Conservation (phyloP, 1,139 yeast species). For the Pichia sp. region DNA sequence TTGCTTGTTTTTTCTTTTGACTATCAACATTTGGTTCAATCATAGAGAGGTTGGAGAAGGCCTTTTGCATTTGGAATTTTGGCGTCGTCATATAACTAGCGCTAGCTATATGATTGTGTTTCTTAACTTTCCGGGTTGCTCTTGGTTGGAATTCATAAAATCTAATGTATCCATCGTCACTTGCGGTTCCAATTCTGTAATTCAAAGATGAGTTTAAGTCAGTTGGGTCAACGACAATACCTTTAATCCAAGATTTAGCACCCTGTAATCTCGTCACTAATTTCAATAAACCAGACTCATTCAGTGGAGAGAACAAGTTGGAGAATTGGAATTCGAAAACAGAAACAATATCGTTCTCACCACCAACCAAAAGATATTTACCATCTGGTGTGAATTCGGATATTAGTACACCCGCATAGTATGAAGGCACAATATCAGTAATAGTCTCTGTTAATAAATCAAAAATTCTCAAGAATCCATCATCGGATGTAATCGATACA, state of each 20-base stretch:
- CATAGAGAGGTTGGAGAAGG: conserved; percentile 11
- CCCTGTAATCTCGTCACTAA: conserved; percentile 58
- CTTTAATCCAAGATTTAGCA: conserved; percentile 62
- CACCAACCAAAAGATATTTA: conserved; percentile 55
- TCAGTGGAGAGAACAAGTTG: conserved; percentile 12
- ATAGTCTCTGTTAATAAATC: conserved; percentile 49
- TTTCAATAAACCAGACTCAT: conserved; percentile 31
- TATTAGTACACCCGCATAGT: conserved; percentile 65
- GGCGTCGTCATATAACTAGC: conserved; percentile 7
- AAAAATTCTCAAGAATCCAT: conserved; percentile 61
- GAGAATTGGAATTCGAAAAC: conserved; percentile 41
- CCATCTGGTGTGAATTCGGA: conserved; percentile 65
- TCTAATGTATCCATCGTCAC: conserved; percentile 66
- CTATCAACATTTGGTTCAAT: conserved; percentile 9
- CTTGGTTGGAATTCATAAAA: conserved; percentile 75
- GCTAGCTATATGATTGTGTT: conserved; percentile 9
- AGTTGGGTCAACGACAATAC: conserved; percentile 44
- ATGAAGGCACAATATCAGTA: conserved; percentile 62
- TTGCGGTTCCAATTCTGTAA: conserved; percentile 65
- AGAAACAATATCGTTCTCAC: conserved; percentile 60
- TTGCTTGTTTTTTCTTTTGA: background rate
- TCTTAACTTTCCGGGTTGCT: conserved; percentile 51
- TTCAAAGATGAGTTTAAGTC: conserved; percentile 28
- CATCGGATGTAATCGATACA: conserved; percentile 58
- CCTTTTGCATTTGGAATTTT: conserved; percentile 11